Conservation (phyloP, 345 rosid genomes). For the Leavenworthia alabamica region DNA sequence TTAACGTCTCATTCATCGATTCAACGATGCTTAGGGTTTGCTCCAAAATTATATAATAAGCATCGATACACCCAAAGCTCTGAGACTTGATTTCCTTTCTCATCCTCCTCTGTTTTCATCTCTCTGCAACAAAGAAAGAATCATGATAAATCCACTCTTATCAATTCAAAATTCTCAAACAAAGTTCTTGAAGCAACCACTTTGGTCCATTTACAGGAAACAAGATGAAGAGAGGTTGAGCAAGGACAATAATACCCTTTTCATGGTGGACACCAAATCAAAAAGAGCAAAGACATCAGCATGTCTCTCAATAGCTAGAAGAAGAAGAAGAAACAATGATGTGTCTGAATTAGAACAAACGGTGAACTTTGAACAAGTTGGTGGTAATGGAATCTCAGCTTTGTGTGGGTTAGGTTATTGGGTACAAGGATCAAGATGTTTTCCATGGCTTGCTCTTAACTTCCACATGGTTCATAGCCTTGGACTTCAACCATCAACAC, state of each 20-base stretch:
- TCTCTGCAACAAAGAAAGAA: slow-evolving; percentile 1
- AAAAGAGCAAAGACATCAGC: slow-evolving; percentile 22
- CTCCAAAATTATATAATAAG: slow-evolving; percentile 9
- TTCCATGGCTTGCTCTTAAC: slow-evolving; percentile 90
- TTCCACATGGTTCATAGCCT: slow-evolving; percentile 77
- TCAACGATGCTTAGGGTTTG: slow-evolving; percentile 27
- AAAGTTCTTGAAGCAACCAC: slow-evolving; percentile 19
- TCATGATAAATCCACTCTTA: slow-evolving; percentile 18
- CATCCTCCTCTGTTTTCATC: not conserved
- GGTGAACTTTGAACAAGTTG: slow-evolving; percentile 29
- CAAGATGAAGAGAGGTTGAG: not conserved
- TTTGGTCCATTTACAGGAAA: not conserved
- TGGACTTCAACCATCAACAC: slow-evolving; percentile 54
- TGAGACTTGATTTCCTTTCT: slow-evolving; percentile 1
- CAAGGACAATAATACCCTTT: slow-evolving; percentile 18
- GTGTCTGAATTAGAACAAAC: slow-evolving; percentile 29
- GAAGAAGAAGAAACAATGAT: slow-evolving; percentile 19
- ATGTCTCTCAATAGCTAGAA: slow-evolving; percentile 33
- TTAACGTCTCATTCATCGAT: slow-evolving; percentile 9
- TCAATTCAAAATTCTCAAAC: slow-evolving; percentile 21
- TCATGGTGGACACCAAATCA: slow-evolving; percentile 17
- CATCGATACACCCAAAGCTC: slow-evolving; percentile 17
- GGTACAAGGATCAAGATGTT: slow-evolving; percentile 85
- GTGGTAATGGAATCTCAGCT: slow-evolving; percentile 42
- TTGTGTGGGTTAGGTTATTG: slow-evolving; percentile 87